phyloP scores from a whole-genome alignment of 2,329 filamentous ascomycete species.

The Daldinia sp. region DNA sequence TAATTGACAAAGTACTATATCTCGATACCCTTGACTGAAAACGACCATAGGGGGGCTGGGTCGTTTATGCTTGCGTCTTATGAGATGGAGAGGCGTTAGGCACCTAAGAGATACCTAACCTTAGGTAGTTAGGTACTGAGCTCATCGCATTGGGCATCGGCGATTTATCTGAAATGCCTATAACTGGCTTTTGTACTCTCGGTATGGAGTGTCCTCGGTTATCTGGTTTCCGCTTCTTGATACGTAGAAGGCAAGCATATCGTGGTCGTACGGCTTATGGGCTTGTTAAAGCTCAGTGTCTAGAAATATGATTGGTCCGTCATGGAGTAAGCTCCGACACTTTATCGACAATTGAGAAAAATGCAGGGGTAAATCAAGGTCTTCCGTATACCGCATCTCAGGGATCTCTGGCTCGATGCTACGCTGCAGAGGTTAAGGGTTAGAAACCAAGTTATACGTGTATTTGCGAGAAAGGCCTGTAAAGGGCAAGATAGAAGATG shows the following conservation, averaged over 20 bases:
- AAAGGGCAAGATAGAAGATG: neutral
- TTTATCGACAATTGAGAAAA: neutral
- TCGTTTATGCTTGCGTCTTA: constrained; percentile 52
- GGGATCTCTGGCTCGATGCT: neutral
- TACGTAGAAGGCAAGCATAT: no score
- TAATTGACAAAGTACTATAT: constrained; percentile 51
- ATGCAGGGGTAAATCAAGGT: neutral
- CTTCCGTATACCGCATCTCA: neutral
- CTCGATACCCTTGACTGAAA: constrained; percentile 48
- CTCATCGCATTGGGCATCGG: no score
- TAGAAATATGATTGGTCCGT: neutral
- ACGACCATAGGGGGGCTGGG: constrained; percentile 51
- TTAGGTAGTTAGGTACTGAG: no score
- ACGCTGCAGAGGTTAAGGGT: neutral
- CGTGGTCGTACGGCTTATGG: no score
- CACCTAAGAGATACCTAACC: no score
- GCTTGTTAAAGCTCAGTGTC: no score
- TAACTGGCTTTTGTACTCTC: no score
- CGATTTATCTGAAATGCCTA: no score
- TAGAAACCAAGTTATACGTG: neutral
- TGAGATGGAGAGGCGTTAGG: constrained; percentile 42
- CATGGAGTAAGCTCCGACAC: neutral
- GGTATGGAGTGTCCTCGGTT: no score
- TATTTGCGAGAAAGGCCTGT: neutral
- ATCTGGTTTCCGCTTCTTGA: no score